Conservation (phyloP, 1,284 basidiomycete species). For the Schizopora paradoxa region DNA sequence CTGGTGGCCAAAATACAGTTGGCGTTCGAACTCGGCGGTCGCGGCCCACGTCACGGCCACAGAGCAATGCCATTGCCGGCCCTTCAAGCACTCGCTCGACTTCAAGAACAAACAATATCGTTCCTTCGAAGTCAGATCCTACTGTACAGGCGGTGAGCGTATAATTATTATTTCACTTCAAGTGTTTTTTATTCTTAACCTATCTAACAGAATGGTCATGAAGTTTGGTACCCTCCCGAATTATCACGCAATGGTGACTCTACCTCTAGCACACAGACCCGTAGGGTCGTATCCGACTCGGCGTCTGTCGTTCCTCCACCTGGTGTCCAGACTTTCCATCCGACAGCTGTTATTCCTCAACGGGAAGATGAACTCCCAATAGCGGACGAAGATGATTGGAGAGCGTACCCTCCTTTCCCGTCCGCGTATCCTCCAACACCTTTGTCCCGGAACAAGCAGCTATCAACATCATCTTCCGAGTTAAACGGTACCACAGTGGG, state of each 20-base stretch:
- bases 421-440: slow-evolving; percentile 50
- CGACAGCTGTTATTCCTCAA: too few relatives aligned
- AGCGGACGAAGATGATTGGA: slow-evolving; percentile 32
- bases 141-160: slow-evolving; percentile 4
- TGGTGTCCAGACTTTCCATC: too few relatives aligned
- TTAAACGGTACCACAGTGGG: slow-evolving; percentile 22
- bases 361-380: too few relatives aligned
- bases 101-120: slow-evolving; percentile 5
- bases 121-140: slow-evolving; percentile 8
- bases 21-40: slow-evolving; percentile 8
- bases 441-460: slow-evolving; percentile 23
- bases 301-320: too few relatives aligned
- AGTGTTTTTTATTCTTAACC: not conserved
- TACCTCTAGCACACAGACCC: too few relatives aligned
- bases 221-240: too few relatives aligned
- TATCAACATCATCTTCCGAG: slow-evolving; percentile 16
- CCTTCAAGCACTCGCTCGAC: slow-evolving; percentile 10
- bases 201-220: too few relatives aligned
- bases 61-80: not conserved
- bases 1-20: slow-evolving; percentile 4
- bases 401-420: slow-evolving; percentile 46
- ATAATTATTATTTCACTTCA: not conserved
- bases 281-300: slow-evolving; percentile 16
- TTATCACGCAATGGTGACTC: too few relatives aligned
- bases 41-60: slow-evolving; percentile 7